Evolutionary conservation across 2,329 filamentous ascomycete species (phyloP), one percentile per base, ranked within the genome.

Genomic region (Cordyceps farinosa): DNA sequence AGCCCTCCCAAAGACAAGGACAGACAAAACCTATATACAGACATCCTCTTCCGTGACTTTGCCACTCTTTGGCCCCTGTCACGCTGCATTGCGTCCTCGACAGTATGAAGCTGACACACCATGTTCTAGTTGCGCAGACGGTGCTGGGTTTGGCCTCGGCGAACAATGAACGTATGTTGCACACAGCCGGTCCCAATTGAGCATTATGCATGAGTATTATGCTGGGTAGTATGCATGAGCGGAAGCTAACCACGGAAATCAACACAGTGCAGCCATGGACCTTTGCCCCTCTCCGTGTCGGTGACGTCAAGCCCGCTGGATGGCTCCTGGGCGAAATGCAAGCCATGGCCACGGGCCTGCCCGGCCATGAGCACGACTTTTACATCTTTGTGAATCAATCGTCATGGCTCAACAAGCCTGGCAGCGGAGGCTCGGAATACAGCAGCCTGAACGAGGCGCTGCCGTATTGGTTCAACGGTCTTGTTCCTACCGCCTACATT

Each of bases 381-480:
- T 87, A 85, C 69, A 73, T 76, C 38, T 82, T 78, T 65, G 82
- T 87, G 40, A 75, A 75, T 5, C 67, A 83, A 57, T 81, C 78
- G 5, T 75, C 76, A 13, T 87, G 83, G 83, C 68, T 76, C 0
- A 65, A 66, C 38, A 57, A 27, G 22, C 63, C 63, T 2, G 63
- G 63, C 29, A 45, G 27, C 48, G 82, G 82, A 1, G 79, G 80
- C 3, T 68, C 74, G 22, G 83, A 86, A 66, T 87, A 87, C 70
- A 83, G 79, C 62, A 74, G 72, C n/a, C 70, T 87, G 8, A 80
- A 85, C 66, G 84, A 87, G 73, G 82, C 78, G 0, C 75, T 82
- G 27, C 82, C 84, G 0, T 87, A 87, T 70, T 87, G 84, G 82
- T 82, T 85, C 71, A 87, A 87, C 67, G 81, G 80, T 2, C 73